Conservation (phyloP, 768 basidiomycete genomes). For the Mycena floridula region DNA sequence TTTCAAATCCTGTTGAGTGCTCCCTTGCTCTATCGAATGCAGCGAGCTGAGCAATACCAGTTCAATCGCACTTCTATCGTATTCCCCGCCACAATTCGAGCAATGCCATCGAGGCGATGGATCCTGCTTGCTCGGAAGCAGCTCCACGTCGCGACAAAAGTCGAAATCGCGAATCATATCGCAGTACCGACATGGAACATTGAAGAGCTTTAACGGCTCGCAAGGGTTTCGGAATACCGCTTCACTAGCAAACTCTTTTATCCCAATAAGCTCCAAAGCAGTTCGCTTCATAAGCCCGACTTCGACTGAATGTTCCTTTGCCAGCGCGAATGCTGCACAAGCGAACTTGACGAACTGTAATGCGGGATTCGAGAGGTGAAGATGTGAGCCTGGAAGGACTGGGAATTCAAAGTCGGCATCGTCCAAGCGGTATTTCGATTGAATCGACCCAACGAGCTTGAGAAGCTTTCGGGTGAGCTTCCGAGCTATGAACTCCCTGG, state of each 20-base stretch:
- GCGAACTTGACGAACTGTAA: conserved; percentile 87
- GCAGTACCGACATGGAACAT: conserved; percentile 86
- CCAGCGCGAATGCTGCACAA: conserved; percentile 76
- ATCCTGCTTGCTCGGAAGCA: conserved; percentile 53
- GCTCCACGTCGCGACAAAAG: conserved; percentile 87
- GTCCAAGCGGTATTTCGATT: conserved; percentile 55
- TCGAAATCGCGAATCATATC: conserved; percentile 87
- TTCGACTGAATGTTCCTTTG: conserved; percentile 79
- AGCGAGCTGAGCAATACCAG: conserved; percentile 77
- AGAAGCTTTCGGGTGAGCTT: conserved; percentile 79
- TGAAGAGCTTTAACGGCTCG: conserved; percentile 75
- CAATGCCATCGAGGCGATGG: conserved; percentile 63
- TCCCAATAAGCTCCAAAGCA: conserved; percentile 78
- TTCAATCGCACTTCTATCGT: conserved; percentile 86
- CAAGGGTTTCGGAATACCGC: conserved; percentile 91
- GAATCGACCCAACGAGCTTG: conserved; percentile 55
- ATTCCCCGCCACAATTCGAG: conserved; percentile 71
- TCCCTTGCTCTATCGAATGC: conserved; percentile 60
- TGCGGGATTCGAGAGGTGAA: conserved; percentile 70
- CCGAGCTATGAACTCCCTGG: conserved; percentile 71
- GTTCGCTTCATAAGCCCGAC: conserved; percentile 86
- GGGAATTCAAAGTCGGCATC: conserved; percentile 74
- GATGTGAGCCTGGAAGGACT: conserved; percentile 78
- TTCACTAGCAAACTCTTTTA: conserved; percentile 82
- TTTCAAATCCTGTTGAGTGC: conserved; percentile 84